These are phyloP conservation scores for Rhododendron kiyosumense DNA, from an alignment of 148 eudicot genomes.

Conservation along the genomic window DNA sequence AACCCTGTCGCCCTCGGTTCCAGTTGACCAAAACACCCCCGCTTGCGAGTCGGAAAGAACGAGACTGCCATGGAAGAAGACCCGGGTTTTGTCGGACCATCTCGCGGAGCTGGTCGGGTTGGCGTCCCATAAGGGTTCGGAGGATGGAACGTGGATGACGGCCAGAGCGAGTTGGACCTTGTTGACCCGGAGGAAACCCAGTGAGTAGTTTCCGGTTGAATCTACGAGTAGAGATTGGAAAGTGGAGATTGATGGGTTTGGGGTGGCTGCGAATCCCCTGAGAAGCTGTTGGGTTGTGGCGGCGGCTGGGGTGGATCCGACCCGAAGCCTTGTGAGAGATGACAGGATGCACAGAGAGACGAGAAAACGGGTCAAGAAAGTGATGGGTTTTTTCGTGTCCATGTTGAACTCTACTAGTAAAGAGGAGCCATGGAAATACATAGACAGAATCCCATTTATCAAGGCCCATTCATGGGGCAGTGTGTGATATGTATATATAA, in stretches of 20 bases:
- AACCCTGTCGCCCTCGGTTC: slow-evolving; percentile 58
- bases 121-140: slow-evolving; percentile 62
- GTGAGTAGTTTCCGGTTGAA: slow-evolving; percentile 62
- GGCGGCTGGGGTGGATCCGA: slow-evolving; percentile 13
- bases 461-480: not conserved
- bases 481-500: not conserved
- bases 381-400: slow-evolving; percentile 4
- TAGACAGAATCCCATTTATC: not conserved
- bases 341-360: not conserved
- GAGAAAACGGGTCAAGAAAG: slow-evolving; percentile 7
- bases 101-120: slow-evolving; percentile 19
- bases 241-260: slow-evolving; percentile 35
- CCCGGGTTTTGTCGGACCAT: slow-evolving; percentile 47
- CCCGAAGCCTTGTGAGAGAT: not conserved
- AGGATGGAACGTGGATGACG: slow-evolving; percentile 67
- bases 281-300: slow-evolving; percentile 28
- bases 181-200: slow-evolving; percentile 67
- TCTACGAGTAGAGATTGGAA: slow-evolving; percentile 65
- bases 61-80: slow-evolving; percentile 78
- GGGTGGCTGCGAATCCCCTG: slow-evolving; percentile 54
- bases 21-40: slow-evolving; percentile 80
- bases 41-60: slow-evolving; percentile 46
- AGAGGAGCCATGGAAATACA: not conserved
- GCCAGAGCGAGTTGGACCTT: slow-evolving; percentile 49
- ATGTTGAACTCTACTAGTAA: not conserved